Evolutionary conservation across 192 early-diverging fungal species (phyloP), one percentile per base, ranked within the genome.

Genomic region (Entomortierella parvispora): DNA sequence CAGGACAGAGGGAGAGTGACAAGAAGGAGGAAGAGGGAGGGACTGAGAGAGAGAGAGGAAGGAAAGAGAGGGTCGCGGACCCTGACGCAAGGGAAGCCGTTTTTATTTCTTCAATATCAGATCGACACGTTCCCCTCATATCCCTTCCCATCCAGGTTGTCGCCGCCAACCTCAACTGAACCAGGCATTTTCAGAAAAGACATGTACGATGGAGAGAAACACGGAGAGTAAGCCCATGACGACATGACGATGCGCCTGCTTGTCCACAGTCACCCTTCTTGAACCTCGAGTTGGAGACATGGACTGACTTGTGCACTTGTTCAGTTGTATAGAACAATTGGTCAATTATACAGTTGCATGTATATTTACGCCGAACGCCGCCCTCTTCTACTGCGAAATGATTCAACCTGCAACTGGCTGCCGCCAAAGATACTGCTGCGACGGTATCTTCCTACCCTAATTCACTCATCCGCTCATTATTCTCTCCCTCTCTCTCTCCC

Each of bases 181-280:
- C 34, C 22, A 43, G 32, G 31, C 56, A 34, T 33, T 22, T 25
- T 31, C 51, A 28, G 14, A 52, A 28, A 22, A 28, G 6, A 28
- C 25, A 53, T 18, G 51, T 53, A 52, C 50, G 22, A 12, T n/a
- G 10, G 14, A 53, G 51, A 31, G 32, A 53, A 53, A 53, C 51
- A 53, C 32, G 28, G 51, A 23, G 10, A 7, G 8, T 10, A 49
- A 0, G 20, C 25, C 51, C 51, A 31, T 53, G 26, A 29, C 32
- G 28, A 53, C n/a, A n/a, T 25, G n/a, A n/a, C 3, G 51, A 15
- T 2, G 25, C 50, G 29, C 18, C 50, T 15, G 20, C 23, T 22
- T 51, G 20, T 51, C n/a, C 23, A 6, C 23, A 6, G 18, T 0
- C 23, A 12, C 26, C 10, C 29, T 20, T 51, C 8, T 53, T n/a